phyloP scores from a whole-genome alignment of 2,329 filamentous ascomycete genomes.

The Claviceps sp. region DNA sequence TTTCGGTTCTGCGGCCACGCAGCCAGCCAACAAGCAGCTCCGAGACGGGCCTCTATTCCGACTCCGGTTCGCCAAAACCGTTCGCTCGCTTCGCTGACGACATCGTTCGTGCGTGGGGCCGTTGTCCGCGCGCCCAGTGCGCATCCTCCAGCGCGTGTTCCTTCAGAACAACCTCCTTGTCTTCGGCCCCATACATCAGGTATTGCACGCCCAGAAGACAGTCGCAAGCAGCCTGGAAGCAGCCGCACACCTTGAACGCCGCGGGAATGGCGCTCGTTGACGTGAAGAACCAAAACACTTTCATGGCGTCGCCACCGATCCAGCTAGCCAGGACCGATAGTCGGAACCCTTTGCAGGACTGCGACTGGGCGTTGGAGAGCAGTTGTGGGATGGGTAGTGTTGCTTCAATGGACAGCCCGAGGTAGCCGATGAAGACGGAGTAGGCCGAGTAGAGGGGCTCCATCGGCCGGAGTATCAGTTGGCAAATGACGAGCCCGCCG shows the following conservation, averaged over 20 bases:
- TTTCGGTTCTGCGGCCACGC: background rate
- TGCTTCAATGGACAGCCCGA: slow-evolving; percentile 69
- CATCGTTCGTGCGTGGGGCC: slow-evolving; percentile 15
- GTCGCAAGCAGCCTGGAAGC: slow-evolving; percentile 72
- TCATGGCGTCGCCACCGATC: slow-evolving; percentile 71
- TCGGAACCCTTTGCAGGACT: slow-evolving; percentile 66
- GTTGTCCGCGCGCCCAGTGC: slow-evolving; percentile 18
- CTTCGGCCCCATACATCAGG: slow-evolving; percentile 49
- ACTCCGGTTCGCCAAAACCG: slow-evolving; percentile 21
- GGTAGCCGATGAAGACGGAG: slow-evolving; percentile 53
- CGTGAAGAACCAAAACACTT: slow-evolving; percentile 77
- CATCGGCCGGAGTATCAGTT: slow-evolving; percentile 51
- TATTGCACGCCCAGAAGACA: slow-evolving; percentile 62
- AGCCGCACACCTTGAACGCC: slow-evolving; percentile 70
- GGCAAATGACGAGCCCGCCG: slow-evolving; percentile 43
- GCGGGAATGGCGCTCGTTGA: slow-evolving; percentile 55
- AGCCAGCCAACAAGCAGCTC: slow-evolving; percentile 5
- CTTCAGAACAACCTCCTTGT: slow-evolving; percentile 20
- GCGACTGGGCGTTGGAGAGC: slow-evolving; percentile 50
- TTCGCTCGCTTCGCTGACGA: slow-evolving; percentile 27
- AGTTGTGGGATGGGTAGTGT: slow-evolving; percentile 74
- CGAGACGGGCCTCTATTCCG: slow-evolving; percentile 12
- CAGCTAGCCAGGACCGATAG: slow-evolving; percentile 64
- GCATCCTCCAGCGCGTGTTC: slow-evolving; percentile 23
- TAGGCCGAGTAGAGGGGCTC: slow-evolving; percentile 49